These are phyloP conservation scores for Agaricus blazei DNA, from an alignment of 768 basidiomycete species.

Conservation along the genomic window DNA sequence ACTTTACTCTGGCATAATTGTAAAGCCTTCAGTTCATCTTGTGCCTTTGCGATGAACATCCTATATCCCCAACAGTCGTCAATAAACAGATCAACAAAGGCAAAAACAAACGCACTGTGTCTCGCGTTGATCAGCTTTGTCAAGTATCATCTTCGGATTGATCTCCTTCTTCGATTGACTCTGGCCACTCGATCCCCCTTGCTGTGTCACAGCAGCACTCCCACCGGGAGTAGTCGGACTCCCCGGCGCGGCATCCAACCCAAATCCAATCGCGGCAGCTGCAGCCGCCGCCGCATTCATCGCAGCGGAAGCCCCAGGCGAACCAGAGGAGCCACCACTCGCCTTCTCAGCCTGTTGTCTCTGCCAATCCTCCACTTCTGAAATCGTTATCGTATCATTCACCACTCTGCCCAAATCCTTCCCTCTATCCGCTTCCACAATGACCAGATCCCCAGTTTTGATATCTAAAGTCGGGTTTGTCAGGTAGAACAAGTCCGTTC, in stretches of 20 bases:
- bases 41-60: constrained; percentile 72
- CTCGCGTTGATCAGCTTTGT: constrained; percentile 79
- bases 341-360: constrained; percentile 63
- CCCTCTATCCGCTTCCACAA: constrained; percentile 95
- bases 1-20: constrained; percentile 91
- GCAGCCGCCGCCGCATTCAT: constrained; percentile 38
- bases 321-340: neutral
- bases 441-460: constrained; percentile 85
- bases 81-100: neutral
- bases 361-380: constrained; percentile 90
- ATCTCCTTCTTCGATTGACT: constrained; percentile 78
- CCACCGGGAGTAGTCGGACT: constrained; percentile 47
- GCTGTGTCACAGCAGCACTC: constrained; percentile 17
- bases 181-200: constrained; percentile 23
- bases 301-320: constrained; percentile 9
- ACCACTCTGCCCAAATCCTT: constrained; percentile 90
- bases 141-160: constrained; percentile 95
- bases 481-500: constrained; percentile 92
- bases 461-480: constrained; percentile 61
- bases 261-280: constrained; percentile 26
- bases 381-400: constrained; percentile 85
- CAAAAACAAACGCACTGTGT: constrained; percentile 45
- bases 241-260: constrained; percentile 16
- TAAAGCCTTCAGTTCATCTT: constrained; percentile 90
- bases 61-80: constrained; percentile 28